phyloP scores from a whole-genome alignment of 176 grass and related monocot species.

The Eleusine coracana region DNA sequence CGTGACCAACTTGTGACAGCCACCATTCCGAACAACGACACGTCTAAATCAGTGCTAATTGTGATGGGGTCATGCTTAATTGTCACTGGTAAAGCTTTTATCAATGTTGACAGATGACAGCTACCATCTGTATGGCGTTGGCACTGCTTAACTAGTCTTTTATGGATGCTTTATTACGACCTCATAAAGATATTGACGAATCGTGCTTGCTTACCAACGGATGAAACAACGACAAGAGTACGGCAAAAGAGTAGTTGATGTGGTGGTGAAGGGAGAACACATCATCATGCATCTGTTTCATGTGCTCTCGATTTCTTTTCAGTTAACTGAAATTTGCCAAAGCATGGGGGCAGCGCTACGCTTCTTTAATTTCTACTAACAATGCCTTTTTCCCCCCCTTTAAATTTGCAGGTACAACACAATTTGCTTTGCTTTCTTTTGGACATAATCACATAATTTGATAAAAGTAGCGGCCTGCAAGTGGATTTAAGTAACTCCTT shows the following conservation, averaged over 20 bases:
- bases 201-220: constrained; percentile 26
- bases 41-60: constrained; percentile 17
- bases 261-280: constrained; percentile 9
- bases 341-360: background rate
- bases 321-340: constrained; percentile 15
- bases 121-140: constrained; percentile 25
- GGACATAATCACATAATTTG: background rate
- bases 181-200: constrained; percentile 1
- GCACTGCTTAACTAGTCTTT: constrained; percentile 29
- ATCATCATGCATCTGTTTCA: constrained; percentile 20
- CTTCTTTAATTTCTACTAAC: constrained; percentile 10
- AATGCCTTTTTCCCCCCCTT: background rate
- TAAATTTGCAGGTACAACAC: constrained; percentile 13
- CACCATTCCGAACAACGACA: background rate
- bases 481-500: constrained; percentile 8
- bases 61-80: constrained; percentile 21
- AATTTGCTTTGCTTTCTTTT: constrained; percentile 35
- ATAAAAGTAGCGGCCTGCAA: constrained; percentile 14
- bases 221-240: constrained; percentile 35
- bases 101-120: constrained; percentile 27
- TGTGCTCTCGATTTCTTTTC: background rate
- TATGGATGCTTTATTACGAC: constrained; percentile 20
- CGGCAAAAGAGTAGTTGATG: constrained; percentile 6
- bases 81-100: constrained; percentile 4
- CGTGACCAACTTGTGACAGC: background rate